Conservation (phyloP, 2,329 filamentous ascomycete genomes). For the Nemania bipapillata region DNA sequence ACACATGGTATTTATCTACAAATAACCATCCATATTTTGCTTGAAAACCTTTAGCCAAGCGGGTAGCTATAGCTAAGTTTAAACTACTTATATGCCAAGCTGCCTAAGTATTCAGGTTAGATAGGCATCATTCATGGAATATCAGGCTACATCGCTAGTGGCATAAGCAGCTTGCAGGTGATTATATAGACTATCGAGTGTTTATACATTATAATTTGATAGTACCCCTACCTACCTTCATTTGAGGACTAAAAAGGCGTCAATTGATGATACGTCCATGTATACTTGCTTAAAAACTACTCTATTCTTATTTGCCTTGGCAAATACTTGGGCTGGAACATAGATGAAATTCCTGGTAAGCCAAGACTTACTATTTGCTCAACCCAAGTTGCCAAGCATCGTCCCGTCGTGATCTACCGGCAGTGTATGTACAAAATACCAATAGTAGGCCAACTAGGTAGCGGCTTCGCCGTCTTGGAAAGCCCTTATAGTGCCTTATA, state of each 20-base stretch:
- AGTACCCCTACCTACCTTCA: neutral
- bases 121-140: neutral
- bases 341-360: conserved; percentile 3
- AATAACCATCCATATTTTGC: conserved; percentile 5
- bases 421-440: conserved; percentile 9
- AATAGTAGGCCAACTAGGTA: conserved; percentile 1
- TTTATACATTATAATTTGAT: neutral
- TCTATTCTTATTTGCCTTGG: neutral
- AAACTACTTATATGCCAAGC: neutral
- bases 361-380: conserved; percentile 9
- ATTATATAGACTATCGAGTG: conserved; percentile 3
- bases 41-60: neutral
- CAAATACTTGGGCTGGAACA: neutral
- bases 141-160: neutral
- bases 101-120: neutral
- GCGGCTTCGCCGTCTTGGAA: conserved; percentile 11
- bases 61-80: neutral
- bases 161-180: neutral
- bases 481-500: neutral
- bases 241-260: neutral
- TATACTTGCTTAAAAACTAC: neutral
- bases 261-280: neutral
- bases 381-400: conserved; percentile 22
- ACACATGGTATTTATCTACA: conserved; percentile 15
- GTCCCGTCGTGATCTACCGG: conserved; percentile 21